These are phyloP conservation scores for Komagataella pseudopastoris DNA, from an alignment of 805 yeast genomes.

Conservation along the genomic window DNA sequence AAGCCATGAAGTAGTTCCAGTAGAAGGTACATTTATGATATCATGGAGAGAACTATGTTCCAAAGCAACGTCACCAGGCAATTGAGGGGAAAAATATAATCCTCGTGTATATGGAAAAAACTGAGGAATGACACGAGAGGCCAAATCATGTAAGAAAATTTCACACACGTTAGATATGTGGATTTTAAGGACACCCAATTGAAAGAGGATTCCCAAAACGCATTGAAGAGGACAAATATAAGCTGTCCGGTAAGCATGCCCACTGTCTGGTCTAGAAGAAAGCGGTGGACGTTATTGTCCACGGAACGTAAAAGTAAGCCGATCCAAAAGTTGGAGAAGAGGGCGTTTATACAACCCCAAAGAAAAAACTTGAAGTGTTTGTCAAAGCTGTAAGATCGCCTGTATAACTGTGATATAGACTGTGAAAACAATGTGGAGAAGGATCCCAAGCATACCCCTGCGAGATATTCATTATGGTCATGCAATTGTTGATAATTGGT, in stretches of 20 bases:
- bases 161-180: conserved; percentile 32
- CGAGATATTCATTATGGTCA: conserved; percentile 11
- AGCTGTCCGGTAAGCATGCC: conserved; percentile 46
- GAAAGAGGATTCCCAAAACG: conserved; percentile 41
- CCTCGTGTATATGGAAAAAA: conserved; percentile 32
- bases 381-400: conserved; percentile 8
- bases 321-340: conserved; percentile 29
- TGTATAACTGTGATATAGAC: conserved; percentile 15
- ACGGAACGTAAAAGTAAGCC: conserved; percentile 21
- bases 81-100: conserved; percentile 43
- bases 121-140: conserved; percentile 39
- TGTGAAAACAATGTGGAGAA: conserved; percentile 16
- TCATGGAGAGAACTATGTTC: conserved; percentile 35
- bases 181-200: conserved; percentile 17
- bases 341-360: conserved; percentile 48
- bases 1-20: too few relatives aligned
- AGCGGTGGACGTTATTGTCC: conserved; percentile 25
- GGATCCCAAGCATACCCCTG: conserved; percentile 13
- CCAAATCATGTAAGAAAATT: conserved; percentile 43
- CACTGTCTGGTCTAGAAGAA: conserved; percentile 36
- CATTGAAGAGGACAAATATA: conserved; percentile 30
- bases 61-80: conserved; percentile 43
- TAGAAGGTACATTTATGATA: conserved; percentile 6
- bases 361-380: conserved; percentile 31
- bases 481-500: conserved; percentile 13